A percentile compares a stretch with the other conserved stretches of the same genome.
Conservation (phyloP, 371 early-diverging fungal species). For the Mucor piriformis region DNA sequence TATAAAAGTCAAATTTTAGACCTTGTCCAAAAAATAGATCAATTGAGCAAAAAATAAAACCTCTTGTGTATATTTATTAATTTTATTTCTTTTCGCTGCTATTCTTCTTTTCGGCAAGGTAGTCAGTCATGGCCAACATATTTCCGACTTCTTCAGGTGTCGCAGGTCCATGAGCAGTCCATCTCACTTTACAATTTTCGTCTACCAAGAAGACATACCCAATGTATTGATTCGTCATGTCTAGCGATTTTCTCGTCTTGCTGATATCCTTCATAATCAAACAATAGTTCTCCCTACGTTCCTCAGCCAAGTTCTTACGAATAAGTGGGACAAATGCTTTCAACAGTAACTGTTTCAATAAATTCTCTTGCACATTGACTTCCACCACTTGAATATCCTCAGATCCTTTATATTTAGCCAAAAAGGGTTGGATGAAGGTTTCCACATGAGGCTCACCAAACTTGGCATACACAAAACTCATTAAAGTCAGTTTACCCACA, state of each 20-base stretch:
- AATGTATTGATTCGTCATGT: conserved; percentile 74
- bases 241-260: conserved; percentile 56
- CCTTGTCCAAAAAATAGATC: conserved; percentile 58
- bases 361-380: conserved; percentile 66
- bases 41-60: conserved; percentile 25
- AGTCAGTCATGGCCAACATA: conserved; percentile 55
- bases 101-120: conserved; percentile 36
- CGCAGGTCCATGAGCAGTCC: conserved; percentile 86
- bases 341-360: conserved; percentile 64
- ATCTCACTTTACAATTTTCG: conserved; percentile 71
- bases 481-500: conserved; percentile 59
- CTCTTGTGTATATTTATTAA: no score
- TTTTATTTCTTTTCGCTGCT: conserved; percentile 3
- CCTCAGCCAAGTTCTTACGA: conserved; percentile 58
- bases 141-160: conserved; percentile 66
- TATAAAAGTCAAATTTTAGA: conserved; percentile 78
- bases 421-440: conserved; percentile 58
- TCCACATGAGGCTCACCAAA: conserved; percentile 75
- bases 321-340: conserved; percentile 65
- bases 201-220: conserved; percentile 86
- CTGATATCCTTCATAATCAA: conserved; percentile 65
- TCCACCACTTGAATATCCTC: conserved; percentile 45
- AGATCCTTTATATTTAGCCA: conserved; percentile 40
- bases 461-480: conserved; percentile 71
- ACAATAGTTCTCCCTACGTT: conserved; percentile 65